Evolutionary conservation across 202 grass and related monocot species (phyloP), one percentile per base, ranked within the genome.

Genomic region (Dendrocalamus latiflorus): DNA sequence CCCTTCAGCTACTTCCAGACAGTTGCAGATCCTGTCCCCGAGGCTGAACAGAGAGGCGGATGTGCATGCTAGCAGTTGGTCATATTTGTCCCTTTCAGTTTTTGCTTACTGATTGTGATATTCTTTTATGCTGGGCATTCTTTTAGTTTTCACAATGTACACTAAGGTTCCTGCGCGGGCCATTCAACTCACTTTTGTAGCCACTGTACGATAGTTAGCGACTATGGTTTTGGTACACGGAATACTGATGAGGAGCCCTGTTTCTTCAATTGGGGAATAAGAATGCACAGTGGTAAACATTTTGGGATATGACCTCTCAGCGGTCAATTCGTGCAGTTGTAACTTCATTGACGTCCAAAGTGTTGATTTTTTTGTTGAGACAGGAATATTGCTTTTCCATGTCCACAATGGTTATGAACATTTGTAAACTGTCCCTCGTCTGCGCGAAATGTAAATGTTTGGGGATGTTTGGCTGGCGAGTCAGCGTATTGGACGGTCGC

Each of bases 31-130:
- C 86, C 88, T 64, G 75, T 82, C 39, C 60, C 86, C 2, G 93
- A 93, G 74, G 25, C 78, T 45, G 89, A 98, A 81, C 95, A 85
- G 85, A 93, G 87, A 83, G 85, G 93, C 28, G 93, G 93, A 49
- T 98, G 96, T 77, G 96, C 96, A 41, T 98, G 96, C 77, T 98
- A 98, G 81, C 70, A 79, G 79, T 81, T 93, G 82, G 51, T 70
- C 37, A 33, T 80, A 47, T 65, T 75, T 77, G 33, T 12, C 69
- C 64, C 30, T 74, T 82, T 55, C 55, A 79, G 78, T 22, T 86
- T 83, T 61, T 91, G 71, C 83, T 83, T 64, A 84, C 89, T 87
- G 25, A 86, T 87, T 84, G 76, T 60, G 73, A 62, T 81, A 86
- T 87, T 89, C 83, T 83, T 79, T 93, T 90, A 64, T 85, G 70